Base-by-base conservation (phyloP, 2,329 filamentous ascomycete species). In the Pseudopithomyces maydicus region DNA sequence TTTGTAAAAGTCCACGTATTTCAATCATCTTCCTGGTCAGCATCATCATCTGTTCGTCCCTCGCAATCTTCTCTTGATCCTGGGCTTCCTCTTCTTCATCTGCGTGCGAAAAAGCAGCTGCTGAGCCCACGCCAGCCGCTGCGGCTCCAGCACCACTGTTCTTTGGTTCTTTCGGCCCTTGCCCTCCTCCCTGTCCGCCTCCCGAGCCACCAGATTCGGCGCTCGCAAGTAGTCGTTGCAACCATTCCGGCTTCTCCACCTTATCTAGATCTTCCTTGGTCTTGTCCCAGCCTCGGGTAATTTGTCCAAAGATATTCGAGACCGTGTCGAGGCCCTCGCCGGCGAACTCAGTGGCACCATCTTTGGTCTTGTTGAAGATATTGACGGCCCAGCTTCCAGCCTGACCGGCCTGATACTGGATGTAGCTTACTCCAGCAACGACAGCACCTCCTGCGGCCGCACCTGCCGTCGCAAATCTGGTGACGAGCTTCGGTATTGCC, bases 1-100 rank as follows among this genome's bases (percentile, higher is more conserved):
- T 91, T 71, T 96, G 90, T 22, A 99, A 82, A 55, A 99, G 91
- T 65, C 89, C 93, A 65, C 96, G 85, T 55, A 99, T 98, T 80
- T 99, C 95, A 70, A 99, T 99, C 95, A 99, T 99, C 80, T 98
- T 98, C 80, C 95, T 94, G 1, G 96, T 99, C 70, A 99, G 81
- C 65, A 97, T 84, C 95, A 99, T 99, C 94, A 99, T 99, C 77
- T 99, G 95, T 74, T 99, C 95, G 69, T 99, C 95, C 68, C 88
- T 87, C 17, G 92, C 91, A 47, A 84, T 82, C 70, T 90, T 87
- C 54, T 89, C 86, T 19, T 79, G 81, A 8, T 82, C 80, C 54
- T 87, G 82, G 61, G 89, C 86, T 35, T 94, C 82, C 2, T 87
- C 85, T 55, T 88, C 82, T 20, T 91, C 88, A 1, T 87, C 84